Conservation (phyloP, 306 rosid species). For the Fagus sylvatica region DNA sequence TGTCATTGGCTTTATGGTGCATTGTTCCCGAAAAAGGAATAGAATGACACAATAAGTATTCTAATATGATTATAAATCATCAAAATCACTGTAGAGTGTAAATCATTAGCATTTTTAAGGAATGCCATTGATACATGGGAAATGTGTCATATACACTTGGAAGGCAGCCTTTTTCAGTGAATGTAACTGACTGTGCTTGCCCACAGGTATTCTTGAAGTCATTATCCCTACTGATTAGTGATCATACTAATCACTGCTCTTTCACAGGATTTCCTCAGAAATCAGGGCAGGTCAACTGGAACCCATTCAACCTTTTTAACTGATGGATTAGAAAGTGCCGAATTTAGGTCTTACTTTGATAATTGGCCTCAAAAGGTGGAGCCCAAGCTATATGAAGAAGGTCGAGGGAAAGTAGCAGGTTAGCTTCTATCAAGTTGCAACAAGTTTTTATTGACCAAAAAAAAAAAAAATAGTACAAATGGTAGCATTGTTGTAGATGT, state of each 20-base stretch:
- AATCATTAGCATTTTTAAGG: not conserved
- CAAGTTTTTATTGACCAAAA: constrained; percentile 12
- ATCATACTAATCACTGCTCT: constrained; percentile 8
- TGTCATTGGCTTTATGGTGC: not conserved
- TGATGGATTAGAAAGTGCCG: constrained; percentile 82
- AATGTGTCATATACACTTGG: not conserved
- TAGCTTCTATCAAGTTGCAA: constrained; percentile 2
- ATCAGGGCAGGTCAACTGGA: constrained; percentile 67
- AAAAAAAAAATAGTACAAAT: not conserved
- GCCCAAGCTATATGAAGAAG: constrained; percentile 84
- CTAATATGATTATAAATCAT: not conserved
- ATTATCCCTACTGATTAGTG: constrained; percentile 15
- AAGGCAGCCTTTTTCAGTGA: constrained; percentile 16
- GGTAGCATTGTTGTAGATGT: constrained; percentile 12
- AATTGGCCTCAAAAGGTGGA: constrained; percentile 83
- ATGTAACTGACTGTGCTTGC: constrained; percentile 6
- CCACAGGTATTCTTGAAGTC: constrained; percentile 16
- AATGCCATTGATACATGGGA: constrained; percentile 8
- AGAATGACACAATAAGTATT: not conserved
- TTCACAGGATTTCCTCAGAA: constrained; percentile 78
- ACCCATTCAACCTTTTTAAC: constrained; percentile 70
- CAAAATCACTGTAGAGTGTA: not conserved
- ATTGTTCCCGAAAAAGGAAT: not conserved
- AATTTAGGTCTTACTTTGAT: constrained; percentile 61
- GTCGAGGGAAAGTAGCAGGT: constrained; percentile 99